Conservation (phyloP, 176 grass and related monocot genomes). For the Eremochloa ophiuroides region DNA sequence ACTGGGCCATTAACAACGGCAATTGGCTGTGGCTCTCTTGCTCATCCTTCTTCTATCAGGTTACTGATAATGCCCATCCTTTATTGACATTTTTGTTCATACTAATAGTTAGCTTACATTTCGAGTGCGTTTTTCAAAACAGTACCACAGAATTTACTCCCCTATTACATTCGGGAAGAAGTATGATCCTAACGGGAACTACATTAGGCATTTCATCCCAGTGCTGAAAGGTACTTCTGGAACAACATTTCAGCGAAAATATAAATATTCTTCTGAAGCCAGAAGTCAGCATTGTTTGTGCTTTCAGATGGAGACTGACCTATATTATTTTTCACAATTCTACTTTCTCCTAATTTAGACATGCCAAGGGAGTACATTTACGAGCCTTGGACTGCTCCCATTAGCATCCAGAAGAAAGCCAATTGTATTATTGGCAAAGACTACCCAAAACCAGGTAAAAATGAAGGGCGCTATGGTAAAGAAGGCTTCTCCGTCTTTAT, state of each 20-base stretch:
- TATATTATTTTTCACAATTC: neutral
- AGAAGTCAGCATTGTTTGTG: neutral
- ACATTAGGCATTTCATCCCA: constrained; percentile 84
- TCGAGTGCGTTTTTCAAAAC: neutral
- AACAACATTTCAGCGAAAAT: constrained; percentile 9
- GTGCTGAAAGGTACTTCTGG: constrained; percentile 61
- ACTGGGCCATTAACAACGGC: constrained; percentile 91
- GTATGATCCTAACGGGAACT: constrained; percentile 83
- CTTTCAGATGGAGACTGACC: neutral
- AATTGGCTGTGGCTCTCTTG: constrained; percentile 97
- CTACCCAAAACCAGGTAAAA: constrained; percentile 81
- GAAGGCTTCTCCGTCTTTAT: neutral
- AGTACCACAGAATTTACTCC: constrained; percentile 90
- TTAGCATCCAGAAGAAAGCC: constrained; percentile 81
- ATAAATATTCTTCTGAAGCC: neutral
- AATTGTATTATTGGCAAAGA: constrained; percentile 81
- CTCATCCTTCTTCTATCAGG: constrained; percentile 96
- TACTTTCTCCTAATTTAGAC: constrained; percentile 26
- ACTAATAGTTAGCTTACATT: constrained; percentile 12
- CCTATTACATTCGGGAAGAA: constrained; percentile 90
- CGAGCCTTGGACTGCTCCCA: constrained; percentile 86
- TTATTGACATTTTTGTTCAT: constrained; percentile 17
- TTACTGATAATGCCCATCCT: neutral
- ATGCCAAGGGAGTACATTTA: constrained; percentile 95
- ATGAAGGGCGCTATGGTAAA: neutral